Base-by-base conservation (phyloP, 2,329 filamentous ascomycete species). In the Cladosporium cucumerinum region DNA sequence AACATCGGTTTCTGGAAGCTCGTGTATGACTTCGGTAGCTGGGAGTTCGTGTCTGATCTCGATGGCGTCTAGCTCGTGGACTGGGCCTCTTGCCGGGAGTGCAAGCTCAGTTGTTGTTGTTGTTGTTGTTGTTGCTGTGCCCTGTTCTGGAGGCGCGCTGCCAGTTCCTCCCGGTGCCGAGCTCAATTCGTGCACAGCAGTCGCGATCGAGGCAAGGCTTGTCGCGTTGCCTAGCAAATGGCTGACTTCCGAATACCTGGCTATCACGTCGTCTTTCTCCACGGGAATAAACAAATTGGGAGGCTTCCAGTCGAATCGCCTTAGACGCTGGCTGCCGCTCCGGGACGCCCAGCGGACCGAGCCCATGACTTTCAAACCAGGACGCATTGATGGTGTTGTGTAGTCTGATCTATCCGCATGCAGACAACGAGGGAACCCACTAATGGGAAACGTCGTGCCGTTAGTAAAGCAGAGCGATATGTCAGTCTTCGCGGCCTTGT, bases 231-330 rank as follows among this genome's bases (percentile, higher is more conserved):
- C 59, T 2, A 61, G 46, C 18, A 61, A 14, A 61, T 61, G 59
- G 23, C 30, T 61, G n/a, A 28, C 21, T 2, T 61, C 49, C n/a
- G 59, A 51, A 12, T 61, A 61, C 30, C 46, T 61, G 18, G 59
- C 26, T 21, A 61, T 51, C 26, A 61, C 34, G 12, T 61, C 59
- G 21, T 51, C 28, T 12, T 34, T 28, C 7, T 54, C 59, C 21
- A 25, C 18, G 14, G 48, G 30, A 28, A 46, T 30, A 1, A 23
- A 43, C 4, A 61, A 14, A 6, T 28, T 43, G 16, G 48, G 59
- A 28, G 59, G 59, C 59, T 34, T 61, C 59, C 59, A 61, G 18
- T 61, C 59, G n/a, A 61, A 52, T 7, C 59, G 48, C 14, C 59
- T 61, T 18, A 52, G 46, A 16, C 49, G 59, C 48, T 52, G 59